Evolutionary conservation across 1,284 basidiomycete species (phyloP).

Genomic region (Filobasidium uniguttulatum): DNA sequence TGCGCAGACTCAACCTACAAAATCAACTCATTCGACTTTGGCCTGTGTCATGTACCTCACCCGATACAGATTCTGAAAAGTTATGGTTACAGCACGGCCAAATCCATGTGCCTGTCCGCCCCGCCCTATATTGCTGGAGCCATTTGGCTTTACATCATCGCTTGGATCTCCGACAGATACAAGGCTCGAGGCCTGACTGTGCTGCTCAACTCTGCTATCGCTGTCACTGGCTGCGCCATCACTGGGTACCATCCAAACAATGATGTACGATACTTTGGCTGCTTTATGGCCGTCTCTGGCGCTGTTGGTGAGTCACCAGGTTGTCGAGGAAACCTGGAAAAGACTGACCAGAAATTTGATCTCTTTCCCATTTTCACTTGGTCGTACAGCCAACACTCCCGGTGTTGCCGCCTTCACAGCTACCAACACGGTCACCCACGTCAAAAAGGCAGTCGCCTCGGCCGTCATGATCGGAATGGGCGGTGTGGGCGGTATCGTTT

Average conservation of each 20-base stretch:
- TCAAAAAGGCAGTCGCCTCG: constrained; percentile 31
- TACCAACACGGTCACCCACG: constrained; percentile 37
- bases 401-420: constrained; percentile 30
- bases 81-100: constrained; percentile 31
- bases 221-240: constrained; percentile 33
- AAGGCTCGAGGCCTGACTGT: constrained; percentile 32
- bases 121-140: constrained; percentile 36
- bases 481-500: constrained; percentile 39
- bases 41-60: constrained; percentile 37
- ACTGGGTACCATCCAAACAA: constrained; percentile 24
- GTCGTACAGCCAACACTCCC: constrained; percentile 23
- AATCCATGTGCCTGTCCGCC: constrained; percentile 31
- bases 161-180: constrained; percentile 32
- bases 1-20: constrained; percentile 13
- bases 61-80: constrained; percentile 35
- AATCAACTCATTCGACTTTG: constrained; percentile 18
- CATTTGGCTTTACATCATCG: constrained; percentile 29
- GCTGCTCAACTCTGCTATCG: constrained; percentile 26
- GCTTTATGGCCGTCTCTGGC: constrained; percentile 37
- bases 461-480: constrained; percentile 36
- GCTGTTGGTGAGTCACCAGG: constrained; percentile 8
- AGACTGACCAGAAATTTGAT: not conserved
- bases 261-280: constrained; percentile 34
- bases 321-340: not conserved
- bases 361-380: not conserved